These are phyloP conservation scores for Tilletia indica DNA, from an alignment of 1,284 basidiomycete genomes.

Conservation along the genomic window DNA sequence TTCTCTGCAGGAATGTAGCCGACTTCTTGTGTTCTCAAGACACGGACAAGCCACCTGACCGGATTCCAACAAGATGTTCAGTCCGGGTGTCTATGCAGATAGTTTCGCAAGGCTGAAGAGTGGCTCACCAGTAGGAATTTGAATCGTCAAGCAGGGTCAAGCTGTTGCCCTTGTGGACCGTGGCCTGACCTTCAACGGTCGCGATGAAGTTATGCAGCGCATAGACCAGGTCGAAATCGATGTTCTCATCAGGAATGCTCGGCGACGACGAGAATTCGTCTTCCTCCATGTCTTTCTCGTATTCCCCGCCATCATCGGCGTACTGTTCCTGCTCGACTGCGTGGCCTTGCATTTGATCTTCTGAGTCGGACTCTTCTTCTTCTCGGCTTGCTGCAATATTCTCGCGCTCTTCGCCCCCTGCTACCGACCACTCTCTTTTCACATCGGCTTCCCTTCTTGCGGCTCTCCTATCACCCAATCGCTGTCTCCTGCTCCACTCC, in stretches of 20 bases:
- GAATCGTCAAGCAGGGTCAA: slow-evolving; percentile 55
- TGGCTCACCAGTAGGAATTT: slow-evolving; percentile 51
- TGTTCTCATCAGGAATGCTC: slow-evolving; percentile 56
- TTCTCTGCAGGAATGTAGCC: slow-evolving; percentile 99
- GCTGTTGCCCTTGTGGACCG: slow-evolving; percentile 55
- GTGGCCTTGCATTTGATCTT: slow-evolving; percentile 1
- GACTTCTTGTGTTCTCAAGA: slow-evolving; percentile 72
- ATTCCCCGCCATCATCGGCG: slow-evolving; percentile 46
- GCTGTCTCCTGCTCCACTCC: no score
- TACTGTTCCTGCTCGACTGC: slow-evolving; percentile 24
- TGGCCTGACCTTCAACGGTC: slow-evolving; percentile 55
- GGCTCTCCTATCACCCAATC: no score
- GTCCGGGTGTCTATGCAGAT: no score
- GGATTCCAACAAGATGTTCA: neutral
- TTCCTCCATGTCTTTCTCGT: slow-evolving; percentile 47
- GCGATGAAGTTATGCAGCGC: slow-evolving; percentile 55
- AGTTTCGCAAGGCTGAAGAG: no score
- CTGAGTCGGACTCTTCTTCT: slow-evolving; percentile 24
- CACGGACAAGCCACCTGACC: slow-evolving; percentile 52
- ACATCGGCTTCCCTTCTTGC: no score
- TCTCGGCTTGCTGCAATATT: neutral
- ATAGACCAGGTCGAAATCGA: slow-evolving; percentile 56
- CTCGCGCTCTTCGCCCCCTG: no score
- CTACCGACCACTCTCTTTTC: no score
- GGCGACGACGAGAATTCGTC: slow-evolving; percentile 54